Conservation (phyloP, 192 early-diverging fungal genomes). For the Anaeromyces robustus region DNA sequence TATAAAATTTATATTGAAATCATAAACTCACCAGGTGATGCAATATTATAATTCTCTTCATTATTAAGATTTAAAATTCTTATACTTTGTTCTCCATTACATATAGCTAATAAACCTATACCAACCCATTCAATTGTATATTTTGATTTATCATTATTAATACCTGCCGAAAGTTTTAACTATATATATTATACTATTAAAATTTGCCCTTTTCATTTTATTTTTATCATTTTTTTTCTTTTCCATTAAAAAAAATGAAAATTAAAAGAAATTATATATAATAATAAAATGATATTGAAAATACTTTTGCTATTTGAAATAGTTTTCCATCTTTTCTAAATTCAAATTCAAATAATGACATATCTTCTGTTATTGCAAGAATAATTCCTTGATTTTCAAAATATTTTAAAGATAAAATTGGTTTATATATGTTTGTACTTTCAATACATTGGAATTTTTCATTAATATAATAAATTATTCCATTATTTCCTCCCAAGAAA, state of each 20-base stretch:
- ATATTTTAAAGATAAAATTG: not conserved
- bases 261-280: no score
- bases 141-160: not conserved
- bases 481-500: not conserved
- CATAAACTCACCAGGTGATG: not conserved
- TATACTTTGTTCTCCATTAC: not conserved
- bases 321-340: not conserved
- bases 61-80: not conserved
- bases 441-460: not conserved
- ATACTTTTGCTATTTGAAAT: not conserved
- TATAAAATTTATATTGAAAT: no score
- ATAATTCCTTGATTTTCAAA: not conserved
- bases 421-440: not conserved
- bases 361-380: not conserved
- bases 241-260: no score
- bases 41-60: not conserved
- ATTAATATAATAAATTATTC: not conserved
- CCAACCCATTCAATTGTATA: not conserved
- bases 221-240: no score
- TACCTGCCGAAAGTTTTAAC: not conserved
- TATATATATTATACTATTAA: no score
- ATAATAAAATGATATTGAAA: no score
- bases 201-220: no score
- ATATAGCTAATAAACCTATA: not conserved
- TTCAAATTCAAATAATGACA: not conserved